Evolutionary conservation across 1,284 basidiomycete species (phyloP).

Genomic region (Rhodofomes roseus): DNA sequence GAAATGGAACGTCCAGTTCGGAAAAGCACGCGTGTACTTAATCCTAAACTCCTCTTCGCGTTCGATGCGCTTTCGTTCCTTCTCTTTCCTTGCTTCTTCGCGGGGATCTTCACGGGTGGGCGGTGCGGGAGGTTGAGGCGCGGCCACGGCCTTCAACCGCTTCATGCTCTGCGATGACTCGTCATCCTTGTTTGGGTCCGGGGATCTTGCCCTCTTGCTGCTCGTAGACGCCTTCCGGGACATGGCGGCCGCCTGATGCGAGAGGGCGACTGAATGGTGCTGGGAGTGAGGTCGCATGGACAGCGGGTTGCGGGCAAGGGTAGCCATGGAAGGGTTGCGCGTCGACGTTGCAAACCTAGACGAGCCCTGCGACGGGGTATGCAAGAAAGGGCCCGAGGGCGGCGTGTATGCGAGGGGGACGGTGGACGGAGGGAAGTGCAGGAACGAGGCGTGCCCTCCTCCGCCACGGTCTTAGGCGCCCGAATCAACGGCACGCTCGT

Average conservation of each 20-base stretch:
- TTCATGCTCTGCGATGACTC: constrained; percentile 26
- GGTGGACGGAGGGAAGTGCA: constrained; percentile 5
- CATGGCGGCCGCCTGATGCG: constrained; percentile 13
- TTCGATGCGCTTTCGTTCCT: constrained; percentile 40
- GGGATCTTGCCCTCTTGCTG: constrained; percentile 61
- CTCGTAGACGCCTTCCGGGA: constrained; percentile 18
- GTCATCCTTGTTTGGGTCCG: constrained; percentile 43
- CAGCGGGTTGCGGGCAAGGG: constrained; percentile 22
- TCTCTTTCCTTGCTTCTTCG: constrained; percentile 32
- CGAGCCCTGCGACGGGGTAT: constrained; percentile 4
- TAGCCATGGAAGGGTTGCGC: constrained; percentile 16
- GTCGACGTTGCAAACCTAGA: background rate
- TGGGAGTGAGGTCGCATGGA: constrained; percentile 22
- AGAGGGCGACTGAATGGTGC: constrained; percentile 16
- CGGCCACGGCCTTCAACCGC: constrained; percentile 29
- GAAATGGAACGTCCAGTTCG: constrained; percentile 83
- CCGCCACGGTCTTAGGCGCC: background rate
- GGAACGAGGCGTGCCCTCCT: constrained; percentile 17
- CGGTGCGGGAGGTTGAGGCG: constrained; percentile 19
- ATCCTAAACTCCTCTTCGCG: constrained; percentile 73
- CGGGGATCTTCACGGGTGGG: constrained; percentile 16
- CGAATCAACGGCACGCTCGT: constrained; percentile 18
- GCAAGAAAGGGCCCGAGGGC: constrained; percentile 9
- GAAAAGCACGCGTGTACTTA: constrained; percentile 86
- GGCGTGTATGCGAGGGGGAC: constrained; percentile 6